Percentiles rank a stretch among this genome's conserved stretches.
Conservation (phyloP, 441 rosid species). For the Oxalis stricta region DNA sequence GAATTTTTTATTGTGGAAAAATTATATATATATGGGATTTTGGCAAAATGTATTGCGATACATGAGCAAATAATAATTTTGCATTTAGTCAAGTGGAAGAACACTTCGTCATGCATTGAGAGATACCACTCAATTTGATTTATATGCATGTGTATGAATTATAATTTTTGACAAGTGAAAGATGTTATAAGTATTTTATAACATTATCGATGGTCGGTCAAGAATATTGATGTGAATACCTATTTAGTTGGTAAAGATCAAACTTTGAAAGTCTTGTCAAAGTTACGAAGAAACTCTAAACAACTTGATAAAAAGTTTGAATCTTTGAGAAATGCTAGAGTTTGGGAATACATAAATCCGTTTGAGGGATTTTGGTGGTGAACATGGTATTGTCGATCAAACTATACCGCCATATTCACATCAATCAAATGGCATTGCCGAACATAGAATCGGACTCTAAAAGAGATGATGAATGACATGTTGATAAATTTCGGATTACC, state of each 20-base stretch:
- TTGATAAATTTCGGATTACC: background rate
- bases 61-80: background rate
- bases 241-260: background rate
- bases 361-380: too few species aligned
- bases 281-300: background rate
- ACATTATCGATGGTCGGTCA: background rate
- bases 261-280: background rate
- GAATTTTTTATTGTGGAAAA: too few species aligned
- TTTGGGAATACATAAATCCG: background rate
- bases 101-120: too few species aligned
- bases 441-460: background rate
- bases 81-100: too few species aligned
- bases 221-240: background rate
- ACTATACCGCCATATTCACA: background rate
- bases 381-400: background rate
- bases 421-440: background rate
- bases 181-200: too few species aligned
- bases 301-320: background rate
- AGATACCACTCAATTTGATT: too few species aligned
- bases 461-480: background rate
- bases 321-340: background rate
- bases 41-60: too few species aligned
- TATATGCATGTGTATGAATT: too few species aligned
- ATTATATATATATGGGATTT: too few species aligned
- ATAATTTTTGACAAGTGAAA: too few species aligned